These are phyloP conservation scores for Curvularia spicifera DNA, from an alignment of 2,329 filamentous ascomycete genomes.

Conservation along the genomic window DNA sequence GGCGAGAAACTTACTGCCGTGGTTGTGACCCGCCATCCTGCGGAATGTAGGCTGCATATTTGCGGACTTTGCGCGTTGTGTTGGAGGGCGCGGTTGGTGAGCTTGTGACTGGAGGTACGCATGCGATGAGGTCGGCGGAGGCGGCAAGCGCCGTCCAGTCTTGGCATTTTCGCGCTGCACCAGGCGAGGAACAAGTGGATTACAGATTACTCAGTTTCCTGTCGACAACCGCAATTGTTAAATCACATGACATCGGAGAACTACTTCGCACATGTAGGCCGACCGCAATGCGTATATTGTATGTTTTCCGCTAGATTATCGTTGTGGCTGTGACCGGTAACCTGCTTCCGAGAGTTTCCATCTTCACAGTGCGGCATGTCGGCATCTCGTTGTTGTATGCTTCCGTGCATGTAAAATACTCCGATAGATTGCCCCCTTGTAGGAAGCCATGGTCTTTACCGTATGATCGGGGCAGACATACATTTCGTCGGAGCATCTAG, in stretches of 20 bases:
- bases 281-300: neutral
- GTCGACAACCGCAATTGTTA: neutral
- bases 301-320: neutral
- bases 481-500: slow-evolving; percentile 3
- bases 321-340: neutral
- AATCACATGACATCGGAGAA: neutral
- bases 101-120: slow-evolving; percentile 21
- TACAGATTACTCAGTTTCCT: neutral
- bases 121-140: slow-evolving; percentile 26
- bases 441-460: neutral
- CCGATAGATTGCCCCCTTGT: neutral
- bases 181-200: neutral
- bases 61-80: slow-evolving; percentile 23
- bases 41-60: slow-evolving; percentile 20
- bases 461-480: neutral
- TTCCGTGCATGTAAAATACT: neutral
- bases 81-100: slow-evolving; percentile 17
- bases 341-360: neutral
- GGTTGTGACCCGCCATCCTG: slow-evolving; percentile 41
- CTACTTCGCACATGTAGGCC: neutral
- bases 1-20: slow-evolving; percentile 27
- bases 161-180: slow-evolving; percentile 21
- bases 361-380: neutral
- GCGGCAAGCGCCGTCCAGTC: slow-evolving; percentile 23
- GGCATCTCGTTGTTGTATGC: neutral